Evolutionary conservation across 345 rosid species (phyloP).

Genomic region (Lepidium didymum): DNA sequence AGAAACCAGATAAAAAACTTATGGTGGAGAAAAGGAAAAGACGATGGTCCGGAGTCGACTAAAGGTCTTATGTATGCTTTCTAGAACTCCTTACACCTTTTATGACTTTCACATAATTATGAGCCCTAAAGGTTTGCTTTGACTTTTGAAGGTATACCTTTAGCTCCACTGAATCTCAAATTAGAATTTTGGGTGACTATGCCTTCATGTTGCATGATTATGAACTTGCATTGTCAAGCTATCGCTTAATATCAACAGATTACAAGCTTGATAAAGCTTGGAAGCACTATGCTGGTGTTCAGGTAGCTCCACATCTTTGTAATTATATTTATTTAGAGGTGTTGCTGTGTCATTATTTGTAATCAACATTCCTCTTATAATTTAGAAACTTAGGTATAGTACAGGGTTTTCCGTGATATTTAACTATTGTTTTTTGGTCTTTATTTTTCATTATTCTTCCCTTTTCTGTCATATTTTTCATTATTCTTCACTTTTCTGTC

Average conservation of each 20-base stretch:
- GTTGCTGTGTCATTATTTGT: background rate
- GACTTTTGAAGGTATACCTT: slow-evolving; percentile 73
- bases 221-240: slow-evolving; percentile 92
- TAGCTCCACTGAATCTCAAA: slow-evolving; percentile 89
- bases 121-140: slow-evolving; percentile 12
- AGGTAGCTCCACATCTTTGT: slow-evolving; percentile 49
- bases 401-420: background rate
- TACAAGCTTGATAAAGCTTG: slow-evolving; percentile 98
- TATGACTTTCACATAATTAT: background rate
- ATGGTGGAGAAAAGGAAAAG: slow-evolving; percentile 99
- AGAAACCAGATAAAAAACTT: slow-evolving; percentile 89
- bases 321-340: slow-evolving; percentile 7
- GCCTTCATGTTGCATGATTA: slow-evolving; percentile 97
- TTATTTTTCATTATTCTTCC: background rate
- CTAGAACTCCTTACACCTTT: slow-evolving; percentile 13
- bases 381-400: background rate
- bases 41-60: slow-evolving; percentile 55
- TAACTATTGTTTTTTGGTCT: background rate
- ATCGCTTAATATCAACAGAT: slow-evolving; percentile 91
- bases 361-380: background rate
- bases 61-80: slow-evolving; percentile 63
- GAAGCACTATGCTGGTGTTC: slow-evolving; percentile 95
- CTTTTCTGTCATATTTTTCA: background rate
- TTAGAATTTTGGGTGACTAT: slow-evolving; percentile 88
- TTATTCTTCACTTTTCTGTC: background rate